A percentile compares a stretch with the other conserved stretches of the same genome.
Conservation (phyloP, 495 filamentous ascomycete species). For the Podospora comata region DNA sequence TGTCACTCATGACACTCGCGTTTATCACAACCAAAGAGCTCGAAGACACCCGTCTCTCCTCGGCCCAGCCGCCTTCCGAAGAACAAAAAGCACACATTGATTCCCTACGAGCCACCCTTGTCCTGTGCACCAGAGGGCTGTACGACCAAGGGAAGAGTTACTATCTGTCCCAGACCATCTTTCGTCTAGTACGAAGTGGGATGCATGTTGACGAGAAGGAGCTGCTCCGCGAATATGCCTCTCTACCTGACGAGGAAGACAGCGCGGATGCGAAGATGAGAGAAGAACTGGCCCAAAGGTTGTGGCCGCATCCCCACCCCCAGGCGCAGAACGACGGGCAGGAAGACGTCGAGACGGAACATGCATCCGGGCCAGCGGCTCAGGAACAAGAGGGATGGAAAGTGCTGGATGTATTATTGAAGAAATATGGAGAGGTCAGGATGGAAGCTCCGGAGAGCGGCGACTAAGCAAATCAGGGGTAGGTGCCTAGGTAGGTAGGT, state of each 20-base stretch:
- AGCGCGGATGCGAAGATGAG: neutral
- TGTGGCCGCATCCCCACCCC: neutral
- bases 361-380: neutral
- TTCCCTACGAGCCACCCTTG: slow-evolving; percentile 30
- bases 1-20: slow-evolving; percentile 31
- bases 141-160: slow-evolving; percentile 35
- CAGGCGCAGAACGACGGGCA: neutral
- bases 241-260: neutral
- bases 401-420: neutral
- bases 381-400: neutral
- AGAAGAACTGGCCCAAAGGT: neutral
- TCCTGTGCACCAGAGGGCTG: slow-evolving; percentile 37
- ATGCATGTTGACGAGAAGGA: slow-evolving; percentile 6
- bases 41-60: neutral
- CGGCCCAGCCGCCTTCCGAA: neutral
- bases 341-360: neutral
- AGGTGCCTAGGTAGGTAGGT: neutral
- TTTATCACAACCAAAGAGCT: slow-evolving; percentile 30
- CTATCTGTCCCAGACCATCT: slow-evolving; percentile 28
- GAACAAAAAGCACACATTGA: slow-evolving; percentile 13
- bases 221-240: neutral
- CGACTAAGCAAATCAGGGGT: neutral
- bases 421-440: neutral
- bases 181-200: slow-evolving; percentile 6
- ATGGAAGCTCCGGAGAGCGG: neutral